Percentiles rank a stretch among this genome's conserved stretches.
These are phyloP conservation scores for Terana coerulea DNA, from an alignment of 768 basidiomycete species.

Conservation along the genomic window DNA sequence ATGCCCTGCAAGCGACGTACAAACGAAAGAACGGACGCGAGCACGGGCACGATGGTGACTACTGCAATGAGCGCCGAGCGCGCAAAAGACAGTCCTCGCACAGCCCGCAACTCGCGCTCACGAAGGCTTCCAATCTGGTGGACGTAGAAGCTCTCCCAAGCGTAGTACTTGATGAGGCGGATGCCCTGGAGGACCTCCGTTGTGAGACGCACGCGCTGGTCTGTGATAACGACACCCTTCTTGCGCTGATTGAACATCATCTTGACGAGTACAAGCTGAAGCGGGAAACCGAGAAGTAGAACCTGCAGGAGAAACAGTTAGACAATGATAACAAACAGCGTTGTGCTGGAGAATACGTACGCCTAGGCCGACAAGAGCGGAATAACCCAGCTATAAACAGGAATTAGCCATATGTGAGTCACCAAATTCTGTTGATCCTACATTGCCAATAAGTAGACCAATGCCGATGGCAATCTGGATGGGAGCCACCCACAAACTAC, in stretches of 20 bases:
- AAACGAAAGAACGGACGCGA: slow-evolving; percentile 76
- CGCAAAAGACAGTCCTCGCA: slow-evolving; percentile 27
- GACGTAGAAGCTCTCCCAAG: slow-evolving; percentile 83
- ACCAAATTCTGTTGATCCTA: slow-evolving; percentile 23
- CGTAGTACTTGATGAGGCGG: slow-evolving; percentile 89
- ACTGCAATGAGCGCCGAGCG: slow-evolving; percentile 35
- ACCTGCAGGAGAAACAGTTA: no score
- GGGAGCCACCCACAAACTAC: slow-evolving; percentile 56
- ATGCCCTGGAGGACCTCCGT: slow-evolving; percentile 78
- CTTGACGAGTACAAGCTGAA: slow-evolving; percentile 49
- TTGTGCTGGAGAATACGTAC: slow-evolving; percentile 23
- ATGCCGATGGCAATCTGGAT: slow-evolving; percentile 60
- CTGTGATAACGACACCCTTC: slow-evolving; percentile 62
- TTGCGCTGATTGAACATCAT: slow-evolving; percentile 50
- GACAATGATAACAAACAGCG: slow-evolving; percentile 7
- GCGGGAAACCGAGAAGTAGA: slow-evolving; percentile 53
- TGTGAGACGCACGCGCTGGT: slow-evolving; percentile 58
- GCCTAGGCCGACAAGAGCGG: slow-evolving; percentile 62
- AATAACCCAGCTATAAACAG: slow-evolving; percentile 53
- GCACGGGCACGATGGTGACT: slow-evolving; percentile 50
- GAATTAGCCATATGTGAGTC: not conserved
- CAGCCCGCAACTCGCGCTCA: slow-evolving; percentile 63
- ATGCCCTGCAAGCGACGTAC: slow-evolving; percentile 17
- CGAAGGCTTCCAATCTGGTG: slow-evolving; percentile 67
- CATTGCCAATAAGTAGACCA: slow-evolving; percentile 57